phyloP scores from a whole-genome alignment of 2,329 filamentous ascomycete genomes.

The Neofusicoccum cordaticola region DNA sequence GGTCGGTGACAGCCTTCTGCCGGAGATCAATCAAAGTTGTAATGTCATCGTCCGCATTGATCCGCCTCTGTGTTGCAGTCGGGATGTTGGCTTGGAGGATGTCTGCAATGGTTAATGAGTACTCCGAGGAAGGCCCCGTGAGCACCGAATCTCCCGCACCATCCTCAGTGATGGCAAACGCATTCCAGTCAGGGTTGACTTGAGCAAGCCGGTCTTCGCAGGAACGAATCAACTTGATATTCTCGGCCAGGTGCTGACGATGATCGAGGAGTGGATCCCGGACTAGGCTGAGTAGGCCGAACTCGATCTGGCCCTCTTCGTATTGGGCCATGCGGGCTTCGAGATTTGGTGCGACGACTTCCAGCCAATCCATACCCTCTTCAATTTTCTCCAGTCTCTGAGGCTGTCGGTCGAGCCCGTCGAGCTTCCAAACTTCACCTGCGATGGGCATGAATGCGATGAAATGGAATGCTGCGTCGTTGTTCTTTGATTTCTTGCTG shows the following conservation, averaged over 20 bases:
- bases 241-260: conserved; percentile 41
- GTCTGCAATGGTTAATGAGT: conserved; percentile 25
- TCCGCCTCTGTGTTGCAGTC: conserved; percentile 19
- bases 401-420: conserved; percentile 75
- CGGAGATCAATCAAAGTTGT: conserved; percentile 26
- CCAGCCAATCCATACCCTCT: conserved; percentile 61
- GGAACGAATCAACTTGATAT: conserved; percentile 44
- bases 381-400: conserved; percentile 32
- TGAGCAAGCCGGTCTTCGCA: conserved; percentile 41
- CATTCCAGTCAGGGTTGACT: conserved; percentile 44
- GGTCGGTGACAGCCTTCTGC: conserved; percentile 31
- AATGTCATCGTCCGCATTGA: conserved; percentile 23
- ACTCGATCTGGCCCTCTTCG: conserved; percentile 65
- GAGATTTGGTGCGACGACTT: conserved; percentile 63
- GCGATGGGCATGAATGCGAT: conserved; percentile 79
- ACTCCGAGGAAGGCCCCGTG: conserved; percentile 18
- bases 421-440: conserved; percentile 81
- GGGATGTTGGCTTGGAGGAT: conserved; percentile 23
- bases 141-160: conserved; percentile 23
- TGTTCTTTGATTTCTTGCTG: conserved; percentile 20
- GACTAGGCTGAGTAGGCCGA: conserved; percentile 73
- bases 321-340: conserved; percentile 58
- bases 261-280: conserved; percentile 59
- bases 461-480: conserved; percentile 76
- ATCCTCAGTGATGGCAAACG: conserved; percentile 26